Evolutionary conservation across 1,284 basidiomycete species (phyloP), one percentile per base, ranked within the genome.

Genomic region (Ganoderma resinaceum): DNA sequence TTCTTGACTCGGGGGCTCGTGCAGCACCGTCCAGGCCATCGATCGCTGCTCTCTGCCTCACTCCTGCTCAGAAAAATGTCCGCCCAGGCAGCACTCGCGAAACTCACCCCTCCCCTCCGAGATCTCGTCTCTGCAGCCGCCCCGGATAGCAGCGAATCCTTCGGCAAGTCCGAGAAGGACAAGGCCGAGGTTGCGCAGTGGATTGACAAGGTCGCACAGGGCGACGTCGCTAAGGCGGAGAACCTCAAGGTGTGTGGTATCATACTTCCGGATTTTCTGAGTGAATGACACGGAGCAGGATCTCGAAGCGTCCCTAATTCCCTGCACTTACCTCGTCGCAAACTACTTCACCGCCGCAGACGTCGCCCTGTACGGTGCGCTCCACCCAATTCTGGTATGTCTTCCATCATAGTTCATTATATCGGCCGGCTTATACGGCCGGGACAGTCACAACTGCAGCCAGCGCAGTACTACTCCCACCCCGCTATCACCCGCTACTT

Each of bases 401-500:
- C 6, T 49, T 46, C 20, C 33, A 35, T 23, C 20, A 18, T 58
- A 42, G 20, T 31, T 12, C 37, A 29, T 37, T 3, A 40, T 9
- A 20, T 55, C 29, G 35, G 2, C 18, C 55, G 23, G 38, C 59
- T 35, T 60, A 49, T 33, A 59, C 16, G 20, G 14, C n/a, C 11
- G 42, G 26, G 35, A 3, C 76, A 95, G 93, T 87, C 90, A 8
- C 88, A 89, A 78, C 80, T 91, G 33, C 86, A 87, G 71, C 83
- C 91, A 0, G 74, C 86, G 29, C 88, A 93, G 79, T 91, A 94
- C 82, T 91, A 92, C 78, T 82, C 89, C 35, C 87, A 89, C 67
- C 95, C 96, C 7, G 87, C 94, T 33, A 81, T 98, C 60, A 93
- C 94, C 58, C 94, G 97, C 63, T 97, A 97, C 86, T 97, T 98